These are phyloP conservation scores for Zymoseptoria crescenta DNA, from an alignment of 2,329 filamentous ascomycete genomes.

Conservation along the genomic window DNA sequence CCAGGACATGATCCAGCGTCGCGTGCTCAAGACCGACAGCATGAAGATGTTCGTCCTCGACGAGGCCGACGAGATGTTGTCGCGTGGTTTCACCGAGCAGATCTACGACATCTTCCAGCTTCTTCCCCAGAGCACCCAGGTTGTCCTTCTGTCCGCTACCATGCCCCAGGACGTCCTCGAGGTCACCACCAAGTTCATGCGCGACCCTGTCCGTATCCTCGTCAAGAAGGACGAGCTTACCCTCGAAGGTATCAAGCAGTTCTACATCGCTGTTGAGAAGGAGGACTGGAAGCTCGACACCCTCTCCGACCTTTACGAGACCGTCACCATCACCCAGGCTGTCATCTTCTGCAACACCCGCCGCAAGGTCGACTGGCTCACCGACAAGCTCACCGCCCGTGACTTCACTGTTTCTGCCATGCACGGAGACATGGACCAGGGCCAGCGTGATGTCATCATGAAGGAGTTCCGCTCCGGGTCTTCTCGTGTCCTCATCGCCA, in stretches of 20 bases:
- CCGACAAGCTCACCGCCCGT: conserved; percentile 92
- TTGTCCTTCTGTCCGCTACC: conserved; percentile 94
- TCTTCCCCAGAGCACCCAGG: conserved; percentile 94
- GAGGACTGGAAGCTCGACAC: conserved; percentile 99
- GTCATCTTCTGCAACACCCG: conserved; percentile 99
- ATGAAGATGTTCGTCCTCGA: conserved; percentile 99
- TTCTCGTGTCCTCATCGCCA: conserved; percentile 96
- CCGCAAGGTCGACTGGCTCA: conserved; percentile 99
- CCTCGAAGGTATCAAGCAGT: conserved; percentile 99
- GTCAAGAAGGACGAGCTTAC: conserved; percentile 99
- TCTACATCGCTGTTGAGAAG: conserved; percentile 99
- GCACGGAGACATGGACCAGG: conserved; percentile 99
- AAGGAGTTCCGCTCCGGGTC: conserved; percentile 99
- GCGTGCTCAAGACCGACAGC: conserved; percentile 89
- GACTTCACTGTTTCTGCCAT: conserved; percentile 99
- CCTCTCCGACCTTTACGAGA: conserved; percentile 97
- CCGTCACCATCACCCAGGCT: conserved; percentile 97
- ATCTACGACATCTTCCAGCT: conserved; percentile 99
- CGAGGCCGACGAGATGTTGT: conserved; percentile 99
- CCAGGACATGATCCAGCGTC: conserved; percentile 98
- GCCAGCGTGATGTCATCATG: conserved; percentile 98
- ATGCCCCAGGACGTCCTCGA: conserved; percentile 99
- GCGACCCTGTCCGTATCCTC: conserved; percentile 94
- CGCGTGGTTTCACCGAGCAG: conserved; percentile 98
- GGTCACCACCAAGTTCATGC: conserved; percentile 99